Evolutionary conservation across 306 rosid genomes (phyloP).

Genomic region (Alnus glutinosa): DNA sequence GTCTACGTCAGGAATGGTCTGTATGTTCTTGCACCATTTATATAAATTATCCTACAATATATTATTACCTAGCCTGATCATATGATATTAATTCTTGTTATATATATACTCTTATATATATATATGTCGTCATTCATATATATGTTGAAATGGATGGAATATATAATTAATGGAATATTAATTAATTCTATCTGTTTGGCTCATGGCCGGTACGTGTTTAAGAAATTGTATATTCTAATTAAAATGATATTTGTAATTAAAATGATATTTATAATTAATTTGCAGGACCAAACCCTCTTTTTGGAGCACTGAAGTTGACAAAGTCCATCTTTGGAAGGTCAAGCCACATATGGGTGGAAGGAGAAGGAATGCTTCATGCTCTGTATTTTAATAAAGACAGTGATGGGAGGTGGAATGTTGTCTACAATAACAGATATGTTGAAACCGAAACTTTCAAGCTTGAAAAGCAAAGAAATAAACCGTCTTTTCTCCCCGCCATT

Average conservation of each 20-base stretch:
- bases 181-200: no score
- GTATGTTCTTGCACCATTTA: not conserved
- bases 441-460: conserved; percentile 44
- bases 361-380: conserved; percentile 76
- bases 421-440: conserved; percentile 53
- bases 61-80: no score
- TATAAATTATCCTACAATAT: not conserved
- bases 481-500: conserved; percentile 51
- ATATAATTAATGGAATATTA: no score
- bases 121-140: no score
- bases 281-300: conserved; percentile 59
- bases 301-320: conserved; percentile 54
- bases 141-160: no score
- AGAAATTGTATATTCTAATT: no score
- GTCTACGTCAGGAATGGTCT: conserved; percentile 67
- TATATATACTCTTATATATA: not conserved
- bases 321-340: conserved; percentile 50
- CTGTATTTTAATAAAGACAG: conserved; percentile 40
- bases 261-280: no score
- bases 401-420: conserved; percentile 27
- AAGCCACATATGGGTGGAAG: conserved; percentile 62
- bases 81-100: not conserved
- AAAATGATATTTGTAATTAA: no score
- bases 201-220: no score
- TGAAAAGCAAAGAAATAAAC: conserved; percentile 49